A percentile compares a stretch with the other conserved stretches of the same genome.
Evolutionary conservation across 345 rosid genomes (phyloP).

Genomic region (Salix arbutifolia): DNA sequence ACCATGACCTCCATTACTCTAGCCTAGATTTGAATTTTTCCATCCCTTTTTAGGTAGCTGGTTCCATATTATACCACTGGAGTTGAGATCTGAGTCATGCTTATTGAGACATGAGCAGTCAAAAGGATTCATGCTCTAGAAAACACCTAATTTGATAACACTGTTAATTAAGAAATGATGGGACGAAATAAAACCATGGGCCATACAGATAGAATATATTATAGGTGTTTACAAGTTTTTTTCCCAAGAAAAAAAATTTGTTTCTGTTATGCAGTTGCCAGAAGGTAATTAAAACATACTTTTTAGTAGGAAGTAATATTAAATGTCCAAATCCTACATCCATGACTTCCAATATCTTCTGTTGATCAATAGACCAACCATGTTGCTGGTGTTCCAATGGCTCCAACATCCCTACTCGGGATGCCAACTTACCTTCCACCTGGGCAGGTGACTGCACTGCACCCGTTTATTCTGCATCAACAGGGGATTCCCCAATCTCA

Average conservation of each 20-base stretch:
- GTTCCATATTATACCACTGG: not conserved
- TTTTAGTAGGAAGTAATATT: slow-evolving; percentile 1
- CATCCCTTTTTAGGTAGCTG: not conserved
- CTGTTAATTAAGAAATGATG: not conserved
- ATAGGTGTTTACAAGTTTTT: not conserved
- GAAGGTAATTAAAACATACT: not conserved
- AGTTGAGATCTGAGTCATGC: not conserved
- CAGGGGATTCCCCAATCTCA: slow-evolving; percentile 62
- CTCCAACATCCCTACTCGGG: slow-evolving; percentile 60
- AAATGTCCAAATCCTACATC: not conserved
- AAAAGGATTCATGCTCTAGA: not conserved
- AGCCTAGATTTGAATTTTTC: not conserved
- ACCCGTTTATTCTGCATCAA: slow-evolving; percentile 73
- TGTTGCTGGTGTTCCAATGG: slow-evolving; percentile 47
- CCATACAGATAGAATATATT: not conserved
- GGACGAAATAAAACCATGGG: not conserved
- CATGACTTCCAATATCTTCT: not conserved
- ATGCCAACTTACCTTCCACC: slow-evolving; percentile 64
- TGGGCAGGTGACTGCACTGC: slow-evolving; percentile 72
- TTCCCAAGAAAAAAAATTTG: not conserved
- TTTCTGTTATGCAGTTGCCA: not conserved
- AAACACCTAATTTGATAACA: not conserved
- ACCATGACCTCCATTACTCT: not conserved
- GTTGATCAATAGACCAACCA: slow-evolving; percentile 36
- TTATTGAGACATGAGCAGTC: not conserved